These are phyloP conservation scores for Boletus sp. DNA, from an alignment of 768 basidiomycete genomes.

Conservation along the genomic window DNA sequence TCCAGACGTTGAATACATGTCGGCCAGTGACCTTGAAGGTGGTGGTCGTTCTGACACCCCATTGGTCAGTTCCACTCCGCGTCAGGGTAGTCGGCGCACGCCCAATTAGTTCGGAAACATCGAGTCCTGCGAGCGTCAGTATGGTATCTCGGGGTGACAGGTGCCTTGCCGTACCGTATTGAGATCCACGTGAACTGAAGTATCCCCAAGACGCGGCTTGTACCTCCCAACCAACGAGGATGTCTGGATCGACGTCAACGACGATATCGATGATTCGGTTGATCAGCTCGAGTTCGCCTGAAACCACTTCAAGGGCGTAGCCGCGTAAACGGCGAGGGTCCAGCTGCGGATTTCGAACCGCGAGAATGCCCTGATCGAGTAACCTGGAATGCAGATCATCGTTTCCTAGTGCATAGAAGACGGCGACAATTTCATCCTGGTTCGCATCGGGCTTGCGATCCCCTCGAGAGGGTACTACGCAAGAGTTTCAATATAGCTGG, in stretches of 20 bases:
- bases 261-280: slow-evolving; percentile 76
- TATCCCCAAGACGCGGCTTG: slow-evolving; percentile 92
- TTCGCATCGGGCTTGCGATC: slow-evolving; percentile 64
- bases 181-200: slow-evolving; percentile 60
- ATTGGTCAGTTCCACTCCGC: slow-evolving; percentile 50
- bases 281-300: slow-evolving; percentile 76
- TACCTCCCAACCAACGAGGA: slow-evolving; percentile 90
- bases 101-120: slow-evolving; percentile 70
- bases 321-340: slow-evolving; percentile 43
- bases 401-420: slow-evolving; percentile 72
- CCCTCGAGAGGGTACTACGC: slow-evolving; percentile 56
- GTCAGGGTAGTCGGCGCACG: slow-evolving; percentile 57
- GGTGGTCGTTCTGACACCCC: slow-evolving; percentile 72
- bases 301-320: slow-evolving; percentile 50
- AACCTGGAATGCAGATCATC: slow-evolving; percentile 30
- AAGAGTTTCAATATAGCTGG: not conserved
- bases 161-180: slow-evolving; percentile 54
- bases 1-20: slow-evolving; percentile 91
- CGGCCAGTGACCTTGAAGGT: slow-evolving; percentile 84
- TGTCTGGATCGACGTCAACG: slow-evolving; percentile 82
- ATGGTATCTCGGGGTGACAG: not conserved
- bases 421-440: slow-evolving; percentile 52
- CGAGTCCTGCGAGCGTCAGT: slow-evolving; percentile 52
- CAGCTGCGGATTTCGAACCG: slow-evolving; percentile 42
- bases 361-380: slow-evolving; percentile 51